Base-by-base conservation (phyloP, 768 basidiomycete species). In the Chalciporus chontae region DNA sequence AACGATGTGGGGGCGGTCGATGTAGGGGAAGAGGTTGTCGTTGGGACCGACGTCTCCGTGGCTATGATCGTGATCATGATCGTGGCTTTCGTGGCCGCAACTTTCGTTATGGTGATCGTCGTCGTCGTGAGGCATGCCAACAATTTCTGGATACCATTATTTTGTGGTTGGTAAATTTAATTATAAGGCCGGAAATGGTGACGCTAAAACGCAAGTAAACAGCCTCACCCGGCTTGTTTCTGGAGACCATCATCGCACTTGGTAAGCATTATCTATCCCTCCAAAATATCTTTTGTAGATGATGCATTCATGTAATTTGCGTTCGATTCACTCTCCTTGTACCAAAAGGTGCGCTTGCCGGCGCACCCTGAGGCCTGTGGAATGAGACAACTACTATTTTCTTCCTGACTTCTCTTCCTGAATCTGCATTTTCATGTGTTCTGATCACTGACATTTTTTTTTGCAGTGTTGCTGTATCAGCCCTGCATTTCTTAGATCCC, bases 251-350 rank as follows among this genome's bases (percentile, higher is more conserved):
- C n/a, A 27, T n/a, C 14, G 14, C 42, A 24, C 36, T 27, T 43
- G 8, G 56, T 64, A 56, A 58, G 64, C 62, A 23, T 40, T 8
- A 23, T 32, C 34, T 57, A 21, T 23, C 9, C 43, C 50, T 51
- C 39, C 45, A 27, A 50, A 59, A 69, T 1, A 13, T 24, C 13
- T 36, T 15, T 36, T 9, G 8, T 19, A 54, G 4, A 78, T 71
- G 76, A 87, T 88, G 85, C 58, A 70, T 68, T 72, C 57, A 75
- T 72, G 87, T 90, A 90, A 90, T 90, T 90, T 90, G 87, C 87
- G 87, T 89, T 89, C 85, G 87, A 90, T 71, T 65, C 73, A 65
- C 69, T 67, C 64, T 65, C 73, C 74, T 72, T 74, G 76, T 59
- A 72, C 77, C 80, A 85, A 87, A 88, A 78, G 85, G 81, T 71